Evolutionary conservation across 306 rosid genomes (phyloP), one percentile per base, ranked within the genome.

Genomic region (Cicer pinnatifidum): DNA sequence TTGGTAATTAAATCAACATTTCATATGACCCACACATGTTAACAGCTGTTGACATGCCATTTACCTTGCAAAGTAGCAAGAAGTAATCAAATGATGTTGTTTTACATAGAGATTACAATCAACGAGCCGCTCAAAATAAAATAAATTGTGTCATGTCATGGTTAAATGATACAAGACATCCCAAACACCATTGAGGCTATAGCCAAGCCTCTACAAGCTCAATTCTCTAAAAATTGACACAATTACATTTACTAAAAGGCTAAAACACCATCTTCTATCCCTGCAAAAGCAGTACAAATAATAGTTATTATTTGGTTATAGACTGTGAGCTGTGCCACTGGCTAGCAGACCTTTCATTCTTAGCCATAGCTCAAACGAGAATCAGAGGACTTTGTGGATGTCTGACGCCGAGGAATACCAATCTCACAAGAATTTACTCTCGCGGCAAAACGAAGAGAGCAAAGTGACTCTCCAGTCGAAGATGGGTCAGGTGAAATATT

Each of bases 391-490:
- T 81, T 81, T 23, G 82, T 72, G 5, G 87, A 75, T 74, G 96
- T 90, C 78, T 93, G 98, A 3, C 98, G 96, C 53, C 96, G 87
- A 1, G 97, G 98, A 79, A 93, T 78, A 11, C 97, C 98, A 7
- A 93, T 93, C 79, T 93, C 98, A 11, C 98, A 93, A 41, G 96
- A 85, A 73, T 93, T 93, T 17, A 93, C 97, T 82, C 98, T 72
- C 2, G 97, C 89, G 0, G 98, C 98, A 67, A 93, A 93, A 19
- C 97, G 90, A 3, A 93, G 92, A 4, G 98, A 93, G 72, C 98
- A 93, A 4, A 93, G 93, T 0, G 98, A 90, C 79, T 93, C 98
- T 8, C 88, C 88, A 0, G 88, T 69, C 7, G 98, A 93, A 37
- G 93, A 59, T 61, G 90, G 79, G 35, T 90, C 98, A 0, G 98